Percentiles rank a stretch among this genome's conserved stretches.
These are phyloP conservation scores for Sicyos edulis DNA, from an alignment of 306 rosid species.

Conservation along the genomic window DNA sequence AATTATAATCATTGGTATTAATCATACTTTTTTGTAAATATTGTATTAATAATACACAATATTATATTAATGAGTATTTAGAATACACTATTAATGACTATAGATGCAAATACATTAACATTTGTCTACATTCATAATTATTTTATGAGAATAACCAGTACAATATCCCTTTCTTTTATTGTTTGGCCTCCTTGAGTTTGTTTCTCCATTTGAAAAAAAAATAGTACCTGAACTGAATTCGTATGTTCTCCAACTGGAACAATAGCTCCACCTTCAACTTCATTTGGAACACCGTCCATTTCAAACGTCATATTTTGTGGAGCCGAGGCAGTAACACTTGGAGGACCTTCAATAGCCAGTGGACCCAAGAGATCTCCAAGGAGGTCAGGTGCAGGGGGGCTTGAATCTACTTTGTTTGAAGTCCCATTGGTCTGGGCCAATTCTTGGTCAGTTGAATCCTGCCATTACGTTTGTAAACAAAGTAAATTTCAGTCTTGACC, in stretches of 20 bases:
- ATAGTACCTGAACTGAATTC: constrained; percentile 73
- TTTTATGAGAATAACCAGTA: too few species aligned
- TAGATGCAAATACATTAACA: too few species aligned
- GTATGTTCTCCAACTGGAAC: constrained; percentile 80
- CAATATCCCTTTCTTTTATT: background rate
- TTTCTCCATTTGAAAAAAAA: constrained; percentile 1
- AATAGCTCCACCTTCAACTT: constrained; percentile 66
- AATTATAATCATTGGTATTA: too few species aligned
- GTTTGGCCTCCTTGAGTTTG: constrained; percentile 10
- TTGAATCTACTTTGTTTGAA: constrained; percentile 48
- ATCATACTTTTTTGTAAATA: too few species aligned
- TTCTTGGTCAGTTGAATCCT: constrained; percentile 57
- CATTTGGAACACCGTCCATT: constrained; percentile 39
- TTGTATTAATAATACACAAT: too few species aligned
- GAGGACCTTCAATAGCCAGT: constrained; percentile 94
- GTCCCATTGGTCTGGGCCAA: constrained; percentile 67
- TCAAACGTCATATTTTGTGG: constrained; percentile 41
- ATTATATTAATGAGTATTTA: too few species aligned
- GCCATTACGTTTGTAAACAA: constrained; percentile 22
- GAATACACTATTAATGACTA: too few species aligned
- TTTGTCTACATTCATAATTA: too few species aligned
- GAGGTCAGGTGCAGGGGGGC: constrained; percentile 55
- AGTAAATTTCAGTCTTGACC: constrained; percentile 4
- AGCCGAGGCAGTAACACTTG: constrained; percentile 39
- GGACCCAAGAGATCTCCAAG: constrained; percentile 87